A percentile compares a stretch with the other conserved stretches of the same genome.
These are phyloP conservation scores for Nemophila menziesii DNA, from an alignment of 257 asterid genomes.

Conservation along the genomic window DNA sequence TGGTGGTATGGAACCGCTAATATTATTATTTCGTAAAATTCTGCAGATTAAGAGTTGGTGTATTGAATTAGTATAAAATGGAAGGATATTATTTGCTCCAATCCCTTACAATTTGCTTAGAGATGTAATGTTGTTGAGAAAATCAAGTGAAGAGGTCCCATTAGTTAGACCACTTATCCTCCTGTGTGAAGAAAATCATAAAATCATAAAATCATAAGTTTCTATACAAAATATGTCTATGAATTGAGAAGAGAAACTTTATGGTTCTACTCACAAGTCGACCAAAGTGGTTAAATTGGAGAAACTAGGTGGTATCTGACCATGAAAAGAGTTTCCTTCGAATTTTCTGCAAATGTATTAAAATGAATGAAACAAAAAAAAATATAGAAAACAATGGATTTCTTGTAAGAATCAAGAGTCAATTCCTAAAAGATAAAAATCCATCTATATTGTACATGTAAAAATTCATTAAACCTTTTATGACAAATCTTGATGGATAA, in stretches of 20 bases:
- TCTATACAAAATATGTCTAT: background rate
- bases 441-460: no score
- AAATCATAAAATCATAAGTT: conserved; percentile 13
- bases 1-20: conserved; percentile 64
- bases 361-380: conserved; percentile 9
- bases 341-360: conserved; percentile 39
- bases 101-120: conserved; percentile 49
- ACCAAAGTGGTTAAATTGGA: conserved; percentile 48
- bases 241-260: conserved; percentile 1
- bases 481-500: no score
- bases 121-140: conserved; percentile 35
- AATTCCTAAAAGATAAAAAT: no score
- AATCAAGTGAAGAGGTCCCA: conserved; percentile 60
- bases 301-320: conserved; percentile 58
- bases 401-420: no score
- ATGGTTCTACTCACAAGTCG: conserved; percentile 42
- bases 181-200: no score
- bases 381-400: no score
- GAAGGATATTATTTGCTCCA: no score
- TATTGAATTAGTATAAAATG: conserved; percentile 1
- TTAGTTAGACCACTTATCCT: conserved; percentile 68
- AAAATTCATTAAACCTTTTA: no score
- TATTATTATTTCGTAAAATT: conserved; percentile 58
- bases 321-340: conserved; percentile 71
- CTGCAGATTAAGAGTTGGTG: conserved; percentile 21